phyloP scores from a whole-genome alignment of 2,329 filamentous ascomycete species.

The Botrytis hyacinthi region DNA sequence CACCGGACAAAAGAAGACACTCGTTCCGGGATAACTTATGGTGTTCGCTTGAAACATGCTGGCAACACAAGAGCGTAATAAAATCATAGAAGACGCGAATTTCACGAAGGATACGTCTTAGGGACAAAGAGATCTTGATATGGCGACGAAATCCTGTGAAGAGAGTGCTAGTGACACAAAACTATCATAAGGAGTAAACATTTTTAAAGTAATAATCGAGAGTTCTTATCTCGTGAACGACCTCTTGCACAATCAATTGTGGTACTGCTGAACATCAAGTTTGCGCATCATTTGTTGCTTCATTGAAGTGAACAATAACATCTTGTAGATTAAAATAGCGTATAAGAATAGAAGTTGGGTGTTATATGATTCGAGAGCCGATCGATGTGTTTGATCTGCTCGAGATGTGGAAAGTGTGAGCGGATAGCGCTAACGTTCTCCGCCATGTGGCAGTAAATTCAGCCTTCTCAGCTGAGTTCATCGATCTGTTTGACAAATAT shows the following conservation, averaged over 20 bases:
- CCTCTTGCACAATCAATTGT: not conserved
- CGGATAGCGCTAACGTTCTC: not conserved
- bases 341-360: not conserved
- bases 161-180: not conserved
- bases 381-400: not conserved
- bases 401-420: not conserved
- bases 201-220: not conserved
- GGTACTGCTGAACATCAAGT: not conserved
- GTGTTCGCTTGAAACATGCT: not conserved
- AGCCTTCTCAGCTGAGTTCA: not conserved
- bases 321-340: not conserved
- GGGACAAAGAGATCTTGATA: not conserved
- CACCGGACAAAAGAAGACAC: not conserved
- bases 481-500: not conserved
- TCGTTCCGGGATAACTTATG: no score
- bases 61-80: not conserved
- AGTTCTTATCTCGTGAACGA: not conserved
- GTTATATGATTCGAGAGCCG: not conserved
- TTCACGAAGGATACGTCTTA: not conserved
- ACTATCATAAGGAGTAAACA: not conserved
- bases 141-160: not conserved
- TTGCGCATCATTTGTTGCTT: not conserved
- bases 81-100: not conserved
- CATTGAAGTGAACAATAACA: not conserved
- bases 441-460: not conserved